These are phyloP conservation scores for Fusarium sp. DNA, from an alignment of 2,329 filamentous ascomycete genomes.

Conservation along the genomic window DNA sequence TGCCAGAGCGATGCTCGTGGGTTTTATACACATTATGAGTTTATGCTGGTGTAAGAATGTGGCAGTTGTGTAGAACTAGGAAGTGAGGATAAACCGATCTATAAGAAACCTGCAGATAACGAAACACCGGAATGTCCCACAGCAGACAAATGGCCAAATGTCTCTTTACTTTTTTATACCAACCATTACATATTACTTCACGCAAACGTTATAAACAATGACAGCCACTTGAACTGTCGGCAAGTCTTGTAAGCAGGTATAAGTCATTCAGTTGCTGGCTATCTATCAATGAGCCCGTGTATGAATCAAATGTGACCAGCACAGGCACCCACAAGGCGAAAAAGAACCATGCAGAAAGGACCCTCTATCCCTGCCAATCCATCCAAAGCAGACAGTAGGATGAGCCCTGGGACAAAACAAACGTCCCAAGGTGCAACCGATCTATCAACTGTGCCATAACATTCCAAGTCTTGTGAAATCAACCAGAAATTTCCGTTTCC, in stretches of 20 bases:
- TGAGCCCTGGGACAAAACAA: not conserved
- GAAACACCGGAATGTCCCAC: no score
- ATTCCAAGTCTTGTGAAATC: slow-evolving; percentile 24
- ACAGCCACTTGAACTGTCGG: no score
- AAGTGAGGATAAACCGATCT: no score
- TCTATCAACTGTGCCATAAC: slow-evolving; percentile 21
- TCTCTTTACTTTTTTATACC: no score
- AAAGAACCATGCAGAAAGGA: slow-evolving; percentile 15
- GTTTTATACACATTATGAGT: no score
- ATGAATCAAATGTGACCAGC: slow-evolving; percentile 45
- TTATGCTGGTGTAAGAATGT: no score
- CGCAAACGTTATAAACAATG: no score
- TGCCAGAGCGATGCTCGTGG: no score
- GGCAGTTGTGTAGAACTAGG: no score
- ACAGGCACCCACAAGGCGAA: slow-evolving; percentile 27
- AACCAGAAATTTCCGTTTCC: slow-evolving; percentile 34
- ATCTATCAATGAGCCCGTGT: slow-evolving; percentile 36
- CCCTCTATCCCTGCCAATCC: slow-evolving; percentile 23
- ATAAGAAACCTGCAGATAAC: no score
- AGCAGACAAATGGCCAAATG: no score
- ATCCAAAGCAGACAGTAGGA: slow-evolving; percentile 29
- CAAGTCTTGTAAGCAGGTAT: not conserved
- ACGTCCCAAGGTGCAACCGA: slow-evolving; percentile 9
- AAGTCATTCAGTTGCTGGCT: slow-evolving; percentile 16
- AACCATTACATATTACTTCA: no score